Evolutionary conservation across 2,329 filamentous ascomycete species (phyloP), one percentile per base, ranked within the genome.

Genomic region (Ophiosphaerella herpotricha): DNA sequence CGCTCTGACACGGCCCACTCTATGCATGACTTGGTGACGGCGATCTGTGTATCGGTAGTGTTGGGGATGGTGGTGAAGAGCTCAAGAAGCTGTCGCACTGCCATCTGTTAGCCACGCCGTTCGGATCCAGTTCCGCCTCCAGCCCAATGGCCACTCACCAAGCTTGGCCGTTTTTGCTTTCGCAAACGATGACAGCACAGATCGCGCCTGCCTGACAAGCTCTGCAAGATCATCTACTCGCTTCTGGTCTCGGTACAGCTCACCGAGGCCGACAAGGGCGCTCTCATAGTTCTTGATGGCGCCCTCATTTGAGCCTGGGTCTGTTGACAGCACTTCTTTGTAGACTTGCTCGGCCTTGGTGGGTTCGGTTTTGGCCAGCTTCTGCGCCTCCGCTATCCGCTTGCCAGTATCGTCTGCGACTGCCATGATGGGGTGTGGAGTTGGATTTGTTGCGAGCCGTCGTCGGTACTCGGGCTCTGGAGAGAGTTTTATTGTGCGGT

Each of bases 121-220:
- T 29, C 7, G 7, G 7, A 8, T 11, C 26, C 26, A 11, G 26
- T 11, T 7, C 26, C 26, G 26, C 26, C 26, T 29, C 11, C 26
- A 29, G 11, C 26, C 26, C n/a, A 5, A 4, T 18, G 18, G 23
- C 36, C 38, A 56, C 87, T 60, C 86, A 97, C 94, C 91, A 56
- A 99, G 82, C 79, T 99, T 99, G 48, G 94, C 90, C 29, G 94
- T 97, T 85, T 99, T 99, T 56, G 95, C 94, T 82, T 97, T 97
- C 60, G 94, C 94, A 75, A 99, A 97, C 58, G 90, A 94, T 50
- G 93, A 97, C 60, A 99, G 86, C 38, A 94, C 89, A 60, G 89
- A 89, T 70, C 93, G 86, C 75, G 91, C 96, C 74, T 90, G 90
- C 70, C 88, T 92, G 67, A 99, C 88, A 60, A 99, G 83, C 66